A percentile compares a stretch with the other conserved stretches of the same genome.
Conservation (phyloP, 805 yeast species). For the Candida nanaspora region DNA sequence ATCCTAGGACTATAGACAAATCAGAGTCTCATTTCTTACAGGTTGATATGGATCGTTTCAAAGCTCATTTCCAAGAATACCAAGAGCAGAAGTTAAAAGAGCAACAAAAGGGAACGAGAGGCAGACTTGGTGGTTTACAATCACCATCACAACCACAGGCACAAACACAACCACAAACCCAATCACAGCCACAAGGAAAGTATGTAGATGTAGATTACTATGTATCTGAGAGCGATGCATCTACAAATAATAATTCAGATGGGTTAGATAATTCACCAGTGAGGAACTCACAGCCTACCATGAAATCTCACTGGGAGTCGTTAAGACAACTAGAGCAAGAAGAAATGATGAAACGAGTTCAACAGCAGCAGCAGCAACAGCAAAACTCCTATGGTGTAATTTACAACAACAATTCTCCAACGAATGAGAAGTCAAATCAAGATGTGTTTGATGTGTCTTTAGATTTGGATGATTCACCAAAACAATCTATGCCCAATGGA, state of each 20-base stretch:
- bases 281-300: too few relatives aligned
- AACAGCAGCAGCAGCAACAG: not conserved
- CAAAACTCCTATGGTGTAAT: not conserved
- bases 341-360: not conserved
- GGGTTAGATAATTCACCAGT: not conserved
- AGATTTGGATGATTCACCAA: not conserved
- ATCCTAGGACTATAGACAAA: slow-evolving; percentile 24
- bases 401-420: not conserved
- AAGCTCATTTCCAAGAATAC: not conserved
- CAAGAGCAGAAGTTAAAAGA: not conserved
- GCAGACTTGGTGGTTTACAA: too few relatives aligned
- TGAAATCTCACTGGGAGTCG: not conserved
- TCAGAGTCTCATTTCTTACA: not conserved
- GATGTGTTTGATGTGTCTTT: not conserved
- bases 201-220: not conserved
- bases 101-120: not conserved
- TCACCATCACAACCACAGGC: not conserved
- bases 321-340: not conserved
- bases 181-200: too few relatives aligned
- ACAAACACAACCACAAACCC: not conserved
- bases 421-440: too few relatives aligned
- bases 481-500: not conserved
- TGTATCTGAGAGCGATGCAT: not conserved
- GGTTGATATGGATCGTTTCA: not conserved
- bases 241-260: not conserved